Conservation (phyloP, 148 eudicot species). For the Vaccinium myrtillus region DNA sequence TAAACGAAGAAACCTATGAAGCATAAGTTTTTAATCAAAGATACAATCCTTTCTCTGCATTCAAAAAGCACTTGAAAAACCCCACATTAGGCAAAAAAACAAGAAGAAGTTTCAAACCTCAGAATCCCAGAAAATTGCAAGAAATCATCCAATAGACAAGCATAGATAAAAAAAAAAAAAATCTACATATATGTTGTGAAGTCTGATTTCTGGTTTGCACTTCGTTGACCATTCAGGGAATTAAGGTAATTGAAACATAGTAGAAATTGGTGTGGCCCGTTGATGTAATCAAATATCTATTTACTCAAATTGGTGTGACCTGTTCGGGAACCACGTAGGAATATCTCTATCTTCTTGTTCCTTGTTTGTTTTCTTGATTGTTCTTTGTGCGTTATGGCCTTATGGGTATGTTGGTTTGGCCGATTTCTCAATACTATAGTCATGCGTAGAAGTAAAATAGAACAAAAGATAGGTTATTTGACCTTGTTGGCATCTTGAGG, state of each 20-base stretch:
- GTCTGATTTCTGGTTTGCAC: too few relatives aligned
- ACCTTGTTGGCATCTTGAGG: conserved; percentile 70
- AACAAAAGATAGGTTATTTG: not conserved
- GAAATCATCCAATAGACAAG: not conserved
- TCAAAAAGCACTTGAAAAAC: not conserved
- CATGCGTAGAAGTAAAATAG: not conserved
- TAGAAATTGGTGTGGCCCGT: too few relatives aligned
- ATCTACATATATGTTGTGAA: too few relatives aligned
- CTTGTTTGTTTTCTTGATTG: too few relatives aligned
- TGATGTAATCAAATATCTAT: too few relatives aligned
- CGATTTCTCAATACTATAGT: not conserved
- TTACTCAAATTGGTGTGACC: too few relatives aligned
- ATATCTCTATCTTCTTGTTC: too few relatives aligned
- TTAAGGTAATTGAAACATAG: too few relatives aligned
- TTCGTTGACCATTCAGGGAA: too few relatives aligned
- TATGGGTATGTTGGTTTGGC: too few relatives aligned
- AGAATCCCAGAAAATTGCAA: not conserved
- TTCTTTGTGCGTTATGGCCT: too few relatives aligned
- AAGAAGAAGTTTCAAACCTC: not conserved
- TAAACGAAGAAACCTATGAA: not conserved
- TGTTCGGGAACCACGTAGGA: too few relatives aligned
- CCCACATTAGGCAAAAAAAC: not conserved
- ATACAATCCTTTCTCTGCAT: not conserved
- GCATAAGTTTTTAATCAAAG: not conserved
- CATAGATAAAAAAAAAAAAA: not conserved